phyloP scores from a whole-genome alignment of 495 filamentous ascomycete species.

The Gamarada debralockiae region DNA sequence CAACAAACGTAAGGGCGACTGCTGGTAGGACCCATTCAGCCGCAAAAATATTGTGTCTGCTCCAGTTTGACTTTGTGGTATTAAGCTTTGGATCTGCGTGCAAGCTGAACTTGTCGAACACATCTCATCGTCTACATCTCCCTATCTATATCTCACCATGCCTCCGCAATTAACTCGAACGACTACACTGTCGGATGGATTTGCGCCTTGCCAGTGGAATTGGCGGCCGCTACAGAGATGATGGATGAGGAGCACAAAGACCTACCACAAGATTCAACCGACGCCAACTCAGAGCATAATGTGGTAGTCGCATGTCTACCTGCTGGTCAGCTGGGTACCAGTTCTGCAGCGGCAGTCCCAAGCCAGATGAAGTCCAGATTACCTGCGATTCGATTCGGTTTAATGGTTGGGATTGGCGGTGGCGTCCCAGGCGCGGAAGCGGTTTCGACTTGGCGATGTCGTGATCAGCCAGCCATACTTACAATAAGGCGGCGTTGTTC shows the following conservation, averaged over 20 bases:
- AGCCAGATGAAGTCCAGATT: slow-evolving; percentile 4
- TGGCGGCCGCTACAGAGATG: slow-evolving; percentile 38
- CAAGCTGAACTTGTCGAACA: too few species aligned
- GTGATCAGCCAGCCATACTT: slow-evolving; percentile 34
- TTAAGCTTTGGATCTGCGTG: too few species aligned
- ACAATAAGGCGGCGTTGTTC: slow-evolving; percentile 32
- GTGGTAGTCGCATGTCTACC: slow-evolving; percentile 37
- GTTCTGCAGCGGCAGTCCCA: background rate
- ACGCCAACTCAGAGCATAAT: slow-evolving; percentile 36
- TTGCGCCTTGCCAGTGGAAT: slow-evolving; percentile 41
- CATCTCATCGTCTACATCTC: too few species aligned
- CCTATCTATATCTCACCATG: background rate
- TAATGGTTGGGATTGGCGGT: slow-evolving; percentile 45
- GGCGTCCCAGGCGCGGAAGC: slow-evolving; percentile 28
- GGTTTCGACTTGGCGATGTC: slow-evolving; percentile 28
- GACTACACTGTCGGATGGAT: slow-evolving; percentile 48
- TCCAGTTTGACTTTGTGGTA: too few species aligned
- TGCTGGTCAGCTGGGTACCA: background rate
- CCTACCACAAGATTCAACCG: background rate
- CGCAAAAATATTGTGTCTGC: too few species aligned
- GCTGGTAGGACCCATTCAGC: too few species aligned
- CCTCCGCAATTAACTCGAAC: background rate
- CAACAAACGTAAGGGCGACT: too few species aligned
- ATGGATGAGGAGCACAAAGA: slow-evolving; percentile 34
- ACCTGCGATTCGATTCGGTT: slow-evolving; percentile 30